phyloP scores from a whole-genome alignment of 1,139 yeast species.

The Pichia sp. region DNA sequence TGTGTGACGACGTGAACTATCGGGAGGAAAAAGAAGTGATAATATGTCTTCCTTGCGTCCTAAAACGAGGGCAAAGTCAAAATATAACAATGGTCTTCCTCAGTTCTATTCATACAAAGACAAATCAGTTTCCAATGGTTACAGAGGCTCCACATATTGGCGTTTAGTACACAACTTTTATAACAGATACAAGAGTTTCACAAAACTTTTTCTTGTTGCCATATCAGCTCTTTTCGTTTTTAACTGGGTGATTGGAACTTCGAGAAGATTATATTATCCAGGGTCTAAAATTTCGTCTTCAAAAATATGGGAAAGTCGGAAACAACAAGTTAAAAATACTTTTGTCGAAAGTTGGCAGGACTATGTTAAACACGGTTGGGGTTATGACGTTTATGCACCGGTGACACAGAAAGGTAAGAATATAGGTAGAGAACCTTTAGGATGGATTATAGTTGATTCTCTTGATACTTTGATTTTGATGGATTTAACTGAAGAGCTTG shows the following conservation, averaged over 20 bases:
- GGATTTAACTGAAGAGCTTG: constrained; percentile 64
- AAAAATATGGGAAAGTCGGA: constrained; percentile 37
- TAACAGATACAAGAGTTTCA: constrained; percentile 5
- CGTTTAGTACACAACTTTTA: constrained; percentile 6
- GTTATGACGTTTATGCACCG: constrained; percentile 64
- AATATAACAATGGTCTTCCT: constrained; percentile 13
- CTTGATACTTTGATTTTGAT: constrained; percentile 77
- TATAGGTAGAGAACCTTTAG: constrained; percentile 79
- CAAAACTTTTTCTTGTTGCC: constrained; percentile 3
- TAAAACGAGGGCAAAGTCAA: constrained; percentile 8
- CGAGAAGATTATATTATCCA: background rate
- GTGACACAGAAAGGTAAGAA: constrained; percentile 55
- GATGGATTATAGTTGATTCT: constrained; percentile 93
- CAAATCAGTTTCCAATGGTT: constrained; percentile 10
- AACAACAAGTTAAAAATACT: constrained; percentile 50
- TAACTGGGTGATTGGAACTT: constrained; percentile 9
- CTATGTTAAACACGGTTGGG: constrained; percentile 78
- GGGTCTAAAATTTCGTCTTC: background rate
- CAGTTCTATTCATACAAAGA: constrained; percentile 15
- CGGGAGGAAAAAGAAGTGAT: background rate
- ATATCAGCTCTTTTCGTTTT: constrained; percentile 3
- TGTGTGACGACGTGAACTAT: too few relatives aligned
- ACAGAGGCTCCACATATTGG: constrained; percentile 2
- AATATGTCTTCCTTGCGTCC: constrained; percentile 12
- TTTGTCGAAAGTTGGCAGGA: constrained; percentile 77